phyloP scores from a whole-genome alignment of 768 basidiomycete species.

The Mycena epipterygia region DNA sequence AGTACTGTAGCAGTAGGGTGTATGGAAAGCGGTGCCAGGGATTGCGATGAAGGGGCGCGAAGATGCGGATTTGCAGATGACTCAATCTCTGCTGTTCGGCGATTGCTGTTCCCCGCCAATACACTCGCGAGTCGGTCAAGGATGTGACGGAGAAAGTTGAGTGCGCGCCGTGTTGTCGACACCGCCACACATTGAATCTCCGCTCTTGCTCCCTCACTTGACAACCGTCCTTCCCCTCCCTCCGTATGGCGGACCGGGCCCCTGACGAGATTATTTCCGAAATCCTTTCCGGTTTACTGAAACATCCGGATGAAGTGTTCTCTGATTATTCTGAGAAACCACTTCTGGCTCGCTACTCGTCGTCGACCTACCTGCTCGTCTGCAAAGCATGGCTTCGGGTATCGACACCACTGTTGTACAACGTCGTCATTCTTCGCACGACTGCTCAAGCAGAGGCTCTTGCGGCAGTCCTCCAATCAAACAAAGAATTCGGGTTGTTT shows the following conservation, averaged over 20 bases:
- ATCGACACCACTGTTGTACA: constrained; percentile 21
- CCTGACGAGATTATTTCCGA: constrained; percentile 25
- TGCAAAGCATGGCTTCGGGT: constrained; percentile 29
- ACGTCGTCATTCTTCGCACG: constrained; percentile 21
- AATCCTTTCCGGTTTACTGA: constrained; percentile 18
- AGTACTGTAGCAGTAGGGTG: no score
- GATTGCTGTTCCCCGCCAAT: no score
- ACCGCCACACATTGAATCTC: neutral
- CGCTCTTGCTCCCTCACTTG: neutral
- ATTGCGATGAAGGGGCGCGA: no score
- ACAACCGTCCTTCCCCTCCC: neutral
- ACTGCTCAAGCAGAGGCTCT: constrained; percentile 1
- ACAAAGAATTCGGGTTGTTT: constrained; percentile 2
- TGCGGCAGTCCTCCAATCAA: neutral
- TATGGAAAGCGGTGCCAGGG: no score
- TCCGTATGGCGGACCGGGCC: neutral
- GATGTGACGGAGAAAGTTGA: no score
- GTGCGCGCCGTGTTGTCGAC: no score
- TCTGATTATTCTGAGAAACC: constrained; percentile 1
- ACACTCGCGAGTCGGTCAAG: no score
- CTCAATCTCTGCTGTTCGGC: no score
- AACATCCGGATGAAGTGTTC: constrained; percentile 21
- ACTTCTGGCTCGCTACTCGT: constrained; percentile 3
- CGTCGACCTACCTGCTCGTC: constrained; percentile 20
- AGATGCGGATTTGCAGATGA: no score